Evolutionary conservation across 78 protist genomes (phyloP).

Genomic region (Protostelium mycophagum): DNA sequence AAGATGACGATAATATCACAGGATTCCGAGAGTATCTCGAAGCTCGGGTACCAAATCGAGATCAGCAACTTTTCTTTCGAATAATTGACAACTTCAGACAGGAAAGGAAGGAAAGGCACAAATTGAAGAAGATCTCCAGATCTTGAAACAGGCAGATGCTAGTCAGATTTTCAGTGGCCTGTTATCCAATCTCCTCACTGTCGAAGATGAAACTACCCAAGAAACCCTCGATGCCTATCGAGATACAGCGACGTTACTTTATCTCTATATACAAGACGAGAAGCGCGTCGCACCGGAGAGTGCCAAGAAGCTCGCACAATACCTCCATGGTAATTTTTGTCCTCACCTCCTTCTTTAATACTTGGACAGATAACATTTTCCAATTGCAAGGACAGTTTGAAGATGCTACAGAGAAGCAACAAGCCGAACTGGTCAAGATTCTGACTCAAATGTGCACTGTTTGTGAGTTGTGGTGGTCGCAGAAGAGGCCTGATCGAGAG

Average conservation of each 20-base stretch:
- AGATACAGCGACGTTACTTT: not conserved
- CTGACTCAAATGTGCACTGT: not conserved
- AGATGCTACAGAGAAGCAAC: not conserved
- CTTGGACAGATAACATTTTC: not conserved
- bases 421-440: not conserved
- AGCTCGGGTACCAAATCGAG: not conserved
- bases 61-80: no score
- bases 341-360: not conserved
- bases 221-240: not conserved
- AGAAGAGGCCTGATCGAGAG: constrained; percentile 7
- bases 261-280: not conserved
- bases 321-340: not conserved
- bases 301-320: not conserved
- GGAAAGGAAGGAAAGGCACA: not conserved
- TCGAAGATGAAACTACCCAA: not conserved
- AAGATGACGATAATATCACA: not conserved
- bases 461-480: constrained; percentile 50
- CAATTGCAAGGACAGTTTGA: not conserved
- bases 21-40: not conserved
- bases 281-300: not conserved
- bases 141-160: not conserved
- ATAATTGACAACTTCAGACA: not conserved
- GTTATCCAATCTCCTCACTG: not conserved
- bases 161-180: not conserved
- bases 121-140: not conserved